Base-by-base conservation (phyloP, 495 filamentous ascomycete genomes). In the Melanomma pulvis-pyrius region DNA sequence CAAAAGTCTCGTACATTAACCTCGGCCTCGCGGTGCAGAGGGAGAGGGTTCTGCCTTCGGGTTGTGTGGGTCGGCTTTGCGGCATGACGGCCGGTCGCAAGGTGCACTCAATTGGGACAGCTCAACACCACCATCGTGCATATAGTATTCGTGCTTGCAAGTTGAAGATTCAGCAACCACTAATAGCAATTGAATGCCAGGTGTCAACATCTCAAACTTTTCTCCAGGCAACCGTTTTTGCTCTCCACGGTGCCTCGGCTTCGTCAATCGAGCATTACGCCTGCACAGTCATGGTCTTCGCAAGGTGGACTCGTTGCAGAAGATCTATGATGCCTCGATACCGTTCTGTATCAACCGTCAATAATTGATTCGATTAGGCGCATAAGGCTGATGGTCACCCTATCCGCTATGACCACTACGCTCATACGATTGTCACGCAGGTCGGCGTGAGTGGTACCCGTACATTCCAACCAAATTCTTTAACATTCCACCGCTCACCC, bases 71-170 rank as follows among this genome's bases (percentile, higher is more conserved):
- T 49, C 51, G 15, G 51, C 51, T 32, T 34, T n/a, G 26, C 51
- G 51, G 51, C 19, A 51, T 7, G 6, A 13, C 5, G 6, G 19
- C 48, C 48, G 48, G 48, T 57, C 54, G 57, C 39, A 60, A 60
- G 30, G 39, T 49, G 21, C 49, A 28, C 57, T 54, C 39, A 22
- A 32, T 22, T 29, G 26, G 24, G 57, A 8, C 6, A 22, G 25
- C 44, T 61, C 44, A 61, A 51, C 46, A 51, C 58, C 58, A 61
- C 25, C 58, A 22, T 29, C 29, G 29, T 19, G 47, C 34, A 24
- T 22, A 21, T 22, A 21, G n/a, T 13, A 49, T 54, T 19, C 22
- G 26, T 7, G 21, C 48, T 51, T 24, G 17, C 51, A 19, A 2
- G 51, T 29, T 54, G 29, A 54, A n/a, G 5, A 8, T 8, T 32